Base-by-base conservation (phyloP, 1,284 basidiomycete genomes). In the Ustilago esculenta region DNA sequence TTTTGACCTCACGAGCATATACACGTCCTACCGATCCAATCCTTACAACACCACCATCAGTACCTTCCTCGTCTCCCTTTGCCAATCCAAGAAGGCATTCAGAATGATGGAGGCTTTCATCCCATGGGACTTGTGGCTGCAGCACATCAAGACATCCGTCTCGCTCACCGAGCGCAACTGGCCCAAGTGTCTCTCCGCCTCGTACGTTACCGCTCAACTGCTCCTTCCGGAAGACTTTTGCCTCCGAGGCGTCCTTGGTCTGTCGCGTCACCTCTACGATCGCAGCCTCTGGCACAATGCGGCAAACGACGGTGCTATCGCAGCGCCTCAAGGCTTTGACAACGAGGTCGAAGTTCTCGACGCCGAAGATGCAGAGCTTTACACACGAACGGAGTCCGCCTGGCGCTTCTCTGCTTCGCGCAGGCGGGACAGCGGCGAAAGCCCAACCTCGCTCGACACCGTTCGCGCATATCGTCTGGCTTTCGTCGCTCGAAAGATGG, bases 211-310 rank as follows among this genome's bases (percentile, higher is more conserved):
- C 14, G 74, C 86, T 8, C 88, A 86, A 51, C 84, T 87, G 12
- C 90, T 93, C 0, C 84, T 98, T 3, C 88, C 91, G 0, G 96
- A 98, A 82, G 96, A 98, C 81, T 97, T 94, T 92, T 92, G 91
- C 73, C 83, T 98, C 61, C 87, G 94, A 27, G 96, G 96, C 4
- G 91, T 94, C 88, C 91, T 60, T 5, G 67, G 67, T 9, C 35
- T 70, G 8, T 60, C 60, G 12, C 60, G 60, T 7, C 67, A 70
- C 14, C 43, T 64, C 7, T 70, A 53, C 49, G 67, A 65, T 43
- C 55, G 67, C 12, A 51, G 41, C 6, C 43, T 70, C 2, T 65
- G 56, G 60, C 55, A 49, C 1, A 48, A 37, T 14, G 48, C 57
- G 20, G 17, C 55, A 11, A 49, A 50, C n/a, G 60, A 54, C 6